Evolutionary conservation across 2,329 filamentous ascomycete genomes (phyloP).

Genomic region (Sporothrix pseudoabietina): DNA sequence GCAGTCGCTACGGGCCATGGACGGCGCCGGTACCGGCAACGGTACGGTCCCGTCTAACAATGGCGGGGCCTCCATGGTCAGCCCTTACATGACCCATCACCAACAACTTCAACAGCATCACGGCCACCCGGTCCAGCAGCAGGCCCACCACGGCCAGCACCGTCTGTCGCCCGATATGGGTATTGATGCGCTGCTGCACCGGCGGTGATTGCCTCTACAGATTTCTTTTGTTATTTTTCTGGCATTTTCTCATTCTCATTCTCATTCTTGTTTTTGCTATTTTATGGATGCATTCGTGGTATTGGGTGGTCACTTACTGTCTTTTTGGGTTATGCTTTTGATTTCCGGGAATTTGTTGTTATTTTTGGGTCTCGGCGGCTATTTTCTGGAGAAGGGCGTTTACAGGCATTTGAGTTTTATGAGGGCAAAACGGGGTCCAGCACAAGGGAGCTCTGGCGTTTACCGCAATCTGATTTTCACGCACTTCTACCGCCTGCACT

Average conservation of each 20-base stretch:
- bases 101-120: constrained; percentile 65
- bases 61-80: constrained; percentile 38
- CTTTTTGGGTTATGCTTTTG: background rate
- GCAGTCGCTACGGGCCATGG: constrained; percentile 15
- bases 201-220: constrained; percentile 1
- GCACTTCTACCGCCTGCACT: background rate
- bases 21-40: background rate
- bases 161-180: constrained; percentile 59
- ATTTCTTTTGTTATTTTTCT: background rate
- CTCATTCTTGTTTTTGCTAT: background rate
- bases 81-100: constrained; percentile 55
- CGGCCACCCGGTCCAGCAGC: constrained; percentile 47
- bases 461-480: background rate
- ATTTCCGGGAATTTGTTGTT: background rate
- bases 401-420: background rate
- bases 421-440: background rate
- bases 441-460: background rate
- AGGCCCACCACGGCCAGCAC: constrained; percentile 54
- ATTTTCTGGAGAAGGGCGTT: constrained; percentile 4
- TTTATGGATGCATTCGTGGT: background rate
- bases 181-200: constrained; percentile 49
- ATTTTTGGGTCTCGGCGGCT: constrained; percentile 14
- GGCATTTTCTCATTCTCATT: background rate
- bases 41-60: background rate
- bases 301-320: background rate